A percentile compares a stretch with the other conserved stretches of the same genome.
Evolutionary conservation across 2,329 filamentous ascomycete species (phyloP).

Genomic region (Lecanoromycetidae sp.): DNA sequence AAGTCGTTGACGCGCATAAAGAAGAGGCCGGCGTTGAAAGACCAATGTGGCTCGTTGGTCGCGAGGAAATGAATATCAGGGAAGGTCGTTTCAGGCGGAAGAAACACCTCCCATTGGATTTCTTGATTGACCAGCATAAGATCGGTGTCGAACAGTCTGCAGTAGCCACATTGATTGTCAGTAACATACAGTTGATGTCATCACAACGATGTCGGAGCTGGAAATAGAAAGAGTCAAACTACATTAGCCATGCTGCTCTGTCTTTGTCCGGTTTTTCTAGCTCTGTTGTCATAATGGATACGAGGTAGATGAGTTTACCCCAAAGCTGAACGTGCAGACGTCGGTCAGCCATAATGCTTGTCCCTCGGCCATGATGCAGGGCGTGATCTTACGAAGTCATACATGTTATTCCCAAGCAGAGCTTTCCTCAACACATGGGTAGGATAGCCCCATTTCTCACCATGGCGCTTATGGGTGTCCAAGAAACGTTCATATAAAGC

Average conservation of each 20-base stretch:
- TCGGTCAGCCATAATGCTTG: background rate
- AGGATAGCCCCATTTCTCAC: slow-evolving; percentile 31
- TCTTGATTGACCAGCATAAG: slow-evolving; percentile 26
- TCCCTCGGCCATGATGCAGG: background rate
- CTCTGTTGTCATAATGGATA: slow-evolving; percentile 25
- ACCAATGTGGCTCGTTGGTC: slow-evolving; percentile 25
- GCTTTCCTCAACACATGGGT: slow-evolving; percentile 31
- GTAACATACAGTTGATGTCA: background rate
- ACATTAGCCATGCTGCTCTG: slow-evolving; percentile 29
- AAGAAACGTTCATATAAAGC: slow-evolving; percentile 26
- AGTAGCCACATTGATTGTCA: background rate
- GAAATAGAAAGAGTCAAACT: slow-evolving; percentile 9
- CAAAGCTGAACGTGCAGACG: slow-evolving; percentile 30
- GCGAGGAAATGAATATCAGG: slow-evolving; percentile 24
- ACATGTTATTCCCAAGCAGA: slow-evolving; percentile 30
- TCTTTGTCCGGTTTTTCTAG: slow-evolving; percentile 24
- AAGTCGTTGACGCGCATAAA: slow-evolving; percentile 27
- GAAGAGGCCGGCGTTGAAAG: slow-evolving; percentile 27
- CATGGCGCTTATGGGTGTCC: slow-evolving; percentile 31
- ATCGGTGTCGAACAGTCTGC: slow-evolving; percentile 27
- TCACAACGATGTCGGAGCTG: too few species aligned
- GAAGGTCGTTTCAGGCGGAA: slow-evolving; percentile 23
- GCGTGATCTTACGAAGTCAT: slow-evolving; percentile 25
- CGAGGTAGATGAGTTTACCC: slow-evolving; percentile 21
- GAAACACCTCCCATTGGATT: slow-evolving; percentile 25